Evolutionary conservation across 208 protist genomes (phyloP).

Genomic region (Leishmania gerbilli): DNA sequence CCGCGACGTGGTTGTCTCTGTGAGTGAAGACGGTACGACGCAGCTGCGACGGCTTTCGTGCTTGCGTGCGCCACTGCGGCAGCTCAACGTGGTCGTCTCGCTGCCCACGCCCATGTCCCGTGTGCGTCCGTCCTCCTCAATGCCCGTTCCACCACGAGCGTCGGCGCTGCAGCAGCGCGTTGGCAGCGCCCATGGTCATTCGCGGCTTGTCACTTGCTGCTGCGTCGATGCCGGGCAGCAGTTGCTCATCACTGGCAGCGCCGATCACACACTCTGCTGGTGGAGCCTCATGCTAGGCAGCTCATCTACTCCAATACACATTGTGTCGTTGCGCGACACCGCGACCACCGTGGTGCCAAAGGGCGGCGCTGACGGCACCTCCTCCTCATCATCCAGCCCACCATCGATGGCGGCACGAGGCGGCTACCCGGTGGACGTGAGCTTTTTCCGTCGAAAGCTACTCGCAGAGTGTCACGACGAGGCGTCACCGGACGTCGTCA

Average conservation of each 20-base stretch:
- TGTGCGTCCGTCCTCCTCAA: background rate
- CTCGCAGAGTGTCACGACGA: background rate
- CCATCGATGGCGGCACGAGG: constrained; percentile 26
- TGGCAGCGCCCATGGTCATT: constrained; percentile 41
- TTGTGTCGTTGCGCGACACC: constrained; percentile 57
- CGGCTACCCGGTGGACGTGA: constrained; percentile 78
- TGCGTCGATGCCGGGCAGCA: constrained; percentile 45
- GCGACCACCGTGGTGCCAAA: constrained; percentile 3
- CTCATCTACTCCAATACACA: constrained; percentile 32
- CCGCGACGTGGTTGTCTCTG: constrained; percentile 64
- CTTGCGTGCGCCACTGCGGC: constrained; percentile 61
- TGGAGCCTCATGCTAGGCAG: constrained; percentile 49
- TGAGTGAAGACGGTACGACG: constrained; percentile 74
- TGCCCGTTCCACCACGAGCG: background rate
- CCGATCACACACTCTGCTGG: constrained; percentile 74
- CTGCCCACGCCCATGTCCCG: constrained; percentile 16
- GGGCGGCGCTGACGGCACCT: background rate
- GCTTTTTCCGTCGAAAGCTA: constrained; percentile 51
- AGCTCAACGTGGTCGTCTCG: constrained; percentile 38
- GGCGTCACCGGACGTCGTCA: background rate
- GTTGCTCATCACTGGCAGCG: constrained; percentile 71
- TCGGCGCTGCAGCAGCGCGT: background rate
- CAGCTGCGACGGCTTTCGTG: constrained; percentile 59
- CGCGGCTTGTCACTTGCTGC: constrained; percentile 67
- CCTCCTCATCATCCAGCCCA: background rate